Evolutionary conservation across 129 eudicot genomes (phyloP), one percentile per base, ranked within the genome.

Genomic region (Solidago caesia): DNA sequence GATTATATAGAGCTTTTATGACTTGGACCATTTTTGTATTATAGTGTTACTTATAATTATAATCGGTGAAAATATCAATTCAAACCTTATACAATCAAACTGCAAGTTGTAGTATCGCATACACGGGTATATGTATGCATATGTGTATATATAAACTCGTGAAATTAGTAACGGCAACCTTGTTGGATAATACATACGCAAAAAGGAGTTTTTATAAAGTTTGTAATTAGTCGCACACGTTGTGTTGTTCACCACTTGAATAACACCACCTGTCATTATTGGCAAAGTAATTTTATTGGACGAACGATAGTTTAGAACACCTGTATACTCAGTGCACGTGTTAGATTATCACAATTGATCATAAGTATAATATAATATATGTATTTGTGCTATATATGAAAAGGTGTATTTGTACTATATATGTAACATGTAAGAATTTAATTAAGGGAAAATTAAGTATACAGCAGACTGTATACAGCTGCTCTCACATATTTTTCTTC

Each of bases 1-100:
- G 59, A 59, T 73, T n/a, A 60, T 44, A 21, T 21, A 45, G 16
- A 46, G 47, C 57, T 68, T 68, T 61, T 4, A 61, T 44, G 29
- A 5, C 44, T 25, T 43, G 47, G 55, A 45, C 26, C 68, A 25
- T 2, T 16, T 48, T 48, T n/a, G 44, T 48, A 5, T 12, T 60
- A 10, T 46, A 5, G 68, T 73, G 16, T 60, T 44, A 47, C 45
- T 48, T 74, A 33, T 61, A 39, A 21, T 21, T 21, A 0, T 21
- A 21, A 29, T 74, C 8, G 42, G 41, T 46, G 77, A 60, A 46
- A 14, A 1, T 11, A 46, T 29, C 48, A 5, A 15, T 39, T 55
- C 4, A n/a, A 62, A 47, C 42, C 49, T 48, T 8, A 59, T n/a
- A 46, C 10, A 74, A 2, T 13, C 2, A 1, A 25, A 21, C 7